Percentiles rank a stretch among this genome's conserved stretches.
Evolutionary conservation across 192 early-diverging fungal genomes (phyloP).

Genomic region (Gamsiella multidivaricata): DNA sequence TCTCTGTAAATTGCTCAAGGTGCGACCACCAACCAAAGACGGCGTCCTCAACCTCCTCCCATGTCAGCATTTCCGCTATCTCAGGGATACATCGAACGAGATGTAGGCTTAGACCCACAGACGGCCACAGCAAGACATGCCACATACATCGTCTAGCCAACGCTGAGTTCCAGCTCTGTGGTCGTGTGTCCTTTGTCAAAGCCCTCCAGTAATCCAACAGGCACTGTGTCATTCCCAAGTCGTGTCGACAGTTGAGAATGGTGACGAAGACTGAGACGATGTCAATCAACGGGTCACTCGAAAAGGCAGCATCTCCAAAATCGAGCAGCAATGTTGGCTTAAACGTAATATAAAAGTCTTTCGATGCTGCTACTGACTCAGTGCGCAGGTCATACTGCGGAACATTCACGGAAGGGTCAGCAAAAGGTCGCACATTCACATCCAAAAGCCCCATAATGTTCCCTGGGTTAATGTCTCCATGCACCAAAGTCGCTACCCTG

Average conservation of each 20-base stretch:
- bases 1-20: no score
- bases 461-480: conserved; percentile 53
- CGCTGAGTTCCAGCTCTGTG: background rate
- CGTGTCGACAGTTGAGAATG: conserved; percentile 36
- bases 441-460: conserved; percentile 39
- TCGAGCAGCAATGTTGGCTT: conserved; percentile 33
- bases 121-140: conserved; percentile 55
- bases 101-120: conserved; percentile 43
- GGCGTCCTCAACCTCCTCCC: conserved; percentile 51
- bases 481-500: conserved; percentile 27
- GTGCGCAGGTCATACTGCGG: no score
- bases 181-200: background rate
- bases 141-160: conserved; percentile 44
- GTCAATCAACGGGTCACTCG: conserved; percentile 52
- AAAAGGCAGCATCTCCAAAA: conserved; percentile 35
- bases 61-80: conserved; percentile 49
- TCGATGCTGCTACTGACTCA: background rate
- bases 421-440: no score
- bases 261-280: conserved; percentile 45
- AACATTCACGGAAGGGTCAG: no score
- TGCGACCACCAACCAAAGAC: conserved; percentile 52
- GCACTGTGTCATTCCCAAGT: background rate
- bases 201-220: conserved; percentile 26
- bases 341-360: background rate
- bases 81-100: conserved; percentile 37